Evolutionary conservation across 2,329 filamentous ascomycete genomes (phyloP).

Genomic region (Venturia nashicola): DNA sequence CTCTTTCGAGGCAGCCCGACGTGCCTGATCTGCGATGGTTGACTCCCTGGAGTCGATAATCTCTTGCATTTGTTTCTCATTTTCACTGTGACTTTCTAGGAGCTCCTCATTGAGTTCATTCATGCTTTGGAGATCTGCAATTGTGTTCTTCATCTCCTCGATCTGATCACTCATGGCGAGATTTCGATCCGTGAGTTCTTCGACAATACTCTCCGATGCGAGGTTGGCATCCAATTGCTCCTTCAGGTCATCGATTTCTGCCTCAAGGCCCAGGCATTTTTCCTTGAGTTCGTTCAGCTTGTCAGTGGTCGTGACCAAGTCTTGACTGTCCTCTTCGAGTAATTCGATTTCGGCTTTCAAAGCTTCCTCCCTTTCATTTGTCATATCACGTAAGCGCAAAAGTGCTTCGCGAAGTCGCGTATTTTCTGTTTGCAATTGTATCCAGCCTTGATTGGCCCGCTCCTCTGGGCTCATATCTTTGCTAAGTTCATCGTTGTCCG

Average conservation of each 20-base stretch:
- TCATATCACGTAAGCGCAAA: slow-evolving; percentile 72
- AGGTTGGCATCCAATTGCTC: slow-evolving; percentile 84
- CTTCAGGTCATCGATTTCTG: slow-evolving; percentile 70
- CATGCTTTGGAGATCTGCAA: slow-evolving; percentile 78
- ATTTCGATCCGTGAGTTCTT: slow-evolving; percentile 80
- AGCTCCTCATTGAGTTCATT: slow-evolving; percentile 93
- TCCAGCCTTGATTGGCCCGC: slow-evolving; percentile 71
- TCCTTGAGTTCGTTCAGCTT: slow-evolving; percentile 60
- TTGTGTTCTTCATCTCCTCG: slow-evolving; percentile 65
- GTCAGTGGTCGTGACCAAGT: slow-evolving; percentile 33
- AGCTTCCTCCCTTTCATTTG: slow-evolving; percentile 72
- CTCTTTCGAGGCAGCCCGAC: slow-evolving; percentile 63
- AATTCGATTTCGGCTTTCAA: slow-evolving; percentile 48
- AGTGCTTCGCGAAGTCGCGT: slow-evolving; percentile 79
- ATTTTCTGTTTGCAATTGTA: slow-evolving; percentile 85
- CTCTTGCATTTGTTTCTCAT: slow-evolving; percentile 87
- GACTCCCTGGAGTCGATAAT: slow-evolving; percentile 82
- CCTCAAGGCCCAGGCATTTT: slow-evolving; percentile 59
- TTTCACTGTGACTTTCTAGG: slow-evolving; percentile 83
- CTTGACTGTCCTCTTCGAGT: slow-evolving; percentile 28
- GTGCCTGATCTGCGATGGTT: slow-evolving; percentile 69
- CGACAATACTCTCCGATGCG: slow-evolving; percentile 86
- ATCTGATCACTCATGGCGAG: slow-evolving; percentile 73
- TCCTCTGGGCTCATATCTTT: slow-evolving; percentile 84
- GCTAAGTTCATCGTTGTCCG: slow-evolving; percentile 75